A percentile compares a stretch with the other conserved stretches of the same genome.
phyloP scores from a whole-genome alignment of 2,329 filamentous ascomycete genomes.

The Arthrobotrys conoides region DNA sequence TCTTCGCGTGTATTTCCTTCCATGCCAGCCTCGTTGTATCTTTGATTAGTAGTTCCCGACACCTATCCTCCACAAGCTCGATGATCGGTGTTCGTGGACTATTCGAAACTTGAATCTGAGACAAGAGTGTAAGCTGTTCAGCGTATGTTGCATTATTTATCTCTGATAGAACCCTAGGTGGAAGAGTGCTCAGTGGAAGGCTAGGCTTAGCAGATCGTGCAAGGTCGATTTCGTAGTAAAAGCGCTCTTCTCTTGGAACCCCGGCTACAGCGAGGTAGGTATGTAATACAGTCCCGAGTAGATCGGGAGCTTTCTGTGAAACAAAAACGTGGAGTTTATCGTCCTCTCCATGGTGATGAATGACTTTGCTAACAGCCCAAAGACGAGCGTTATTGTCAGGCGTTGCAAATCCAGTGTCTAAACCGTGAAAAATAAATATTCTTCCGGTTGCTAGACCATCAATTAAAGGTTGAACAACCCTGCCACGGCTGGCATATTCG shows the following conservation, averaged over 20 bases:
- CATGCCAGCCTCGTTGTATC: constrained; percentile 48
- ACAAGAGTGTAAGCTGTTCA: constrained; percentile 43
- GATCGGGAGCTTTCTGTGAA: constrained; percentile 68
- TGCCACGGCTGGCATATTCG: constrained; percentile 65
- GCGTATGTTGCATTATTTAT: constrained; percentile 55
- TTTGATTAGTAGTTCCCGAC: constrained; percentile 42
- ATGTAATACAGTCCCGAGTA: constrained; percentile 68
- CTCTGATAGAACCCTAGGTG: constrained; percentile 45
- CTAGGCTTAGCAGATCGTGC: constrained; percentile 65
- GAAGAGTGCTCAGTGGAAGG: constrained; percentile 28
- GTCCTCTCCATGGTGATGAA: constrained; percentile 42
- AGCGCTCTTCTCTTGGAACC: constrained; percentile 67
- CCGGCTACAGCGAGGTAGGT: constrained; percentile 69
- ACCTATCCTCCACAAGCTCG: constrained; percentile 39
- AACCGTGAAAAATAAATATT: constrained; percentile 65
- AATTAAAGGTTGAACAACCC: constrained; percentile 64
- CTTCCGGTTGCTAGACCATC: constrained; percentile 64
- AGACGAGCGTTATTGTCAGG: constrained; percentile 66
- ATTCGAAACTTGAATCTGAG: constrained; percentile 50
- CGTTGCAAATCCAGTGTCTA: constrained; percentile 68
- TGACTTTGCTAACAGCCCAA: constrained; percentile 67
- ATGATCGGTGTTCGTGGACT: constrained; percentile 36
- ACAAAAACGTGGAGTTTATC: constrained; percentile 67
- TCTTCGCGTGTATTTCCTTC: constrained; percentile 47
- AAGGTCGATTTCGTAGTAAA: constrained; percentile 67